A percentile compares a stretch with the other conserved stretches of the same genome.
Evolutionary conservation across 192 early-diverging fungal species (phyloP).

Genomic region (Backusella australiensis): DNA sequence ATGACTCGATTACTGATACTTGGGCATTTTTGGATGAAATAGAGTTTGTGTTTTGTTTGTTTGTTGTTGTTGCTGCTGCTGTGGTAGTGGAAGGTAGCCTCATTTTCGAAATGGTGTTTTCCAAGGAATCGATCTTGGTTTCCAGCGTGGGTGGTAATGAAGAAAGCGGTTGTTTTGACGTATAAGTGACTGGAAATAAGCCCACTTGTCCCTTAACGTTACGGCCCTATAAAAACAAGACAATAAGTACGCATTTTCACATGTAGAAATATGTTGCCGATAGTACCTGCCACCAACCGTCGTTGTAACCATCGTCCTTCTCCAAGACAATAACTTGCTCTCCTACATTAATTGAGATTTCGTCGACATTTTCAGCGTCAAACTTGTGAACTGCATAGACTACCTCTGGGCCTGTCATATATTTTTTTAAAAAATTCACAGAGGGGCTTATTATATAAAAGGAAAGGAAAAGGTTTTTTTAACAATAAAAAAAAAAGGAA

Average conservation of each 20-base stretch:
- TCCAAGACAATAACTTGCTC: slow-evolving; percentile 71
- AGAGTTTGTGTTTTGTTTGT: not conserved
- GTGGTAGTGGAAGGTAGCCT: not conserved
- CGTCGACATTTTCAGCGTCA: slow-evolving; percentile 65
- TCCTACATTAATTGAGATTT: slow-evolving; percentile 64
- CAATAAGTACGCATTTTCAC: not conserved
- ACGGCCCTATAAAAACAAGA: slow-evolving; percentile 49
- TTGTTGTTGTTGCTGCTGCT: not conserved
- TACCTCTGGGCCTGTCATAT: slow-evolving; percentile 29
- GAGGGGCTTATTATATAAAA: not conserved
- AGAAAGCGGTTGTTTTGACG: slow-evolving; percentile 25
- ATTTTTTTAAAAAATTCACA: not conserved
- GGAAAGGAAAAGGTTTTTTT: slow-evolving; percentile 12
- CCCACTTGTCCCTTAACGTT: slow-evolving; percentile 62
- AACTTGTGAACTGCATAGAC: slow-evolving; percentile 58
- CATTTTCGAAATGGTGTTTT: slow-evolving; percentile 9
- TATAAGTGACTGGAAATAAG: slow-evolving; percentile 73
- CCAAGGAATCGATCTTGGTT: slow-evolving; percentile 12
- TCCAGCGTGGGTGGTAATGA: not conserved
- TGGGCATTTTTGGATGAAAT: slow-evolving; percentile 15
- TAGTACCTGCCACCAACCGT: slow-evolving; percentile 80
- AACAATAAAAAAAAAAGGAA: not conserved
- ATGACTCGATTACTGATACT: not conserved
- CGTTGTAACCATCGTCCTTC: slow-evolving; percentile 67
- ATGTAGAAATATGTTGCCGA: too few relatives aligned